phyloP scores from a whole-genome alignment of 352 stramenopile genomes.

The Globisporangium barbulae region DNA sequence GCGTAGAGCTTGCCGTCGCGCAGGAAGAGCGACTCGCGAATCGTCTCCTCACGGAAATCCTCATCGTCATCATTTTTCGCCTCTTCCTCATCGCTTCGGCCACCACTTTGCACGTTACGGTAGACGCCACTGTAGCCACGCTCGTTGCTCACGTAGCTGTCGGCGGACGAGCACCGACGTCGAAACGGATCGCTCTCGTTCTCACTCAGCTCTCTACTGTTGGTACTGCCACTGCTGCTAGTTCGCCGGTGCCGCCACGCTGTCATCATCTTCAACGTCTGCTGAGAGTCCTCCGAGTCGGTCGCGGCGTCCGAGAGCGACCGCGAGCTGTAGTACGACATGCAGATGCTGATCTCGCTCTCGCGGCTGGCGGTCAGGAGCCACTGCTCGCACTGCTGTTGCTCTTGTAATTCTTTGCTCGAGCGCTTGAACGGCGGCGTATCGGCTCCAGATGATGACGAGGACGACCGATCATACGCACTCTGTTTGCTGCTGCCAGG shows the following conservation, averaged over 20 bases:
- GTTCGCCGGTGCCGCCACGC: not conserved
- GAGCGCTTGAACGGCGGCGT: not conserved
- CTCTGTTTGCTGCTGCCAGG: not conserved
- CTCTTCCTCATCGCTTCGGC: not conserved
- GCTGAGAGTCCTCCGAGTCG: not conserved
- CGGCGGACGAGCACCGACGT: constrained; percentile 3
- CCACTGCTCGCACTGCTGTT: constrained; percentile 6
- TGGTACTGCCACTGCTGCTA: not conserved
- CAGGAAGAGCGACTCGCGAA: constrained; percentile 9
- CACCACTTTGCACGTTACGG: not conserved
- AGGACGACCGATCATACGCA: not conserved
- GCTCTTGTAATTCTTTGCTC: too few relatives aligned
- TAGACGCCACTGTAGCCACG: not conserved
- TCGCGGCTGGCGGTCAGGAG: not conserved
- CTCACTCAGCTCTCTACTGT: not conserved
- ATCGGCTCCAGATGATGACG: not conserved
- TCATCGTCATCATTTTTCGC: not conserved
- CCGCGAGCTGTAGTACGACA: constrained; percentile 16
- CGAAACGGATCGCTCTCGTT: constrained; percentile 2
- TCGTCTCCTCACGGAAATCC: not conserved
- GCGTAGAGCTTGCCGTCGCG: not conserved
- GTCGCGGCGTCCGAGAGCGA: constrained; percentile 11
- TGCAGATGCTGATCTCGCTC: constrained; percentile 16
- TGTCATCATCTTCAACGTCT: not conserved
- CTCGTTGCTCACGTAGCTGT: constrained; percentile 12